Evolutionary conservation across 306 rosid species (phyloP), one percentile per base, ranked within the genome.

Genomic region (Abrus precatorius): DNA sequence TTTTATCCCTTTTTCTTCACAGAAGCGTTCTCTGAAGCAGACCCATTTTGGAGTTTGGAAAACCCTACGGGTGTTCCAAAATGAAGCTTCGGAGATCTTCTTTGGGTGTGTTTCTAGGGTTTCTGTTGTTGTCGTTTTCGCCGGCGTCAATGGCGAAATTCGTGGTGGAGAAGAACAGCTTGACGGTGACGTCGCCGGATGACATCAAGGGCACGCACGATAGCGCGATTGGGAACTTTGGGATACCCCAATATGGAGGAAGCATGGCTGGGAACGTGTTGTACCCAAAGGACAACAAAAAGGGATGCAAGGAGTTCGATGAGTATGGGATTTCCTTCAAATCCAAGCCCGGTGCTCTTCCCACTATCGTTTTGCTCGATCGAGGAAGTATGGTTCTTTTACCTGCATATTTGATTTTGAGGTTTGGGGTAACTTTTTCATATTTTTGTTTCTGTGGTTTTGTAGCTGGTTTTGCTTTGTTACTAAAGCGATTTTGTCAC

Each of bases 161-260:
- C 72, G 94, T 96, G 74, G 99, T 96, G 81, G 99, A 96, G 87
- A 96, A 96, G 91, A 96, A 96, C 80, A 96, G 97, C 87, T 85
- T 96, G 90, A 88, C 83, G 90, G 98, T 96, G 44, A 86, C 97
- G 1, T 93, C 99, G 54, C 99, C 99, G 5, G 99, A 91, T 3
- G 78, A 57, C 48, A 90, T 96, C 81, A 93, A 90, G 11, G 98
- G 99, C 8, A 88, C 84, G 1, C 77, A 93, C 72, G 97, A 96
- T 38, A 96, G 96, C 71, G 98, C 98, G 77, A 96, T 96, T 90
- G 99, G 99, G 0, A 96, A 96, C 94, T 96, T 96, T 57, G 99
- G 99, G 72, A 89, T 96, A 47, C 99, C 99, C 56, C 99, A 96
- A 74, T 96, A 96, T 80, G 99, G 99, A 4, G 99, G 98, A 5